These are phyloP conservation scores for Trifolium fragiferum DNA, from an alignment of 306 rosid genomes.

Conservation along the genomic window DNA sequence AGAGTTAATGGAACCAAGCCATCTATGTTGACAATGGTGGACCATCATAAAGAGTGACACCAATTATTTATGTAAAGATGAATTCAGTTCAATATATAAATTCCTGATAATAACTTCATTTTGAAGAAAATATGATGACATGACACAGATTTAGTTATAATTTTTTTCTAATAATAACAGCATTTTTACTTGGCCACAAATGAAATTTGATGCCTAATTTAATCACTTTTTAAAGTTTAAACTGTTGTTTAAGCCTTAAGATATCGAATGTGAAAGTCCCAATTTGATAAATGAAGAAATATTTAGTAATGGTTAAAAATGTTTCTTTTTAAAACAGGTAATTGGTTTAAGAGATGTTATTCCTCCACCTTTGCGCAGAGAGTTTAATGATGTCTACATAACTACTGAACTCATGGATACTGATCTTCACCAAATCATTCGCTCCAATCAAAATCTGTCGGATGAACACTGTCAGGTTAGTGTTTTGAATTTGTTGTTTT, in stretches of 20 bases:
- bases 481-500: not conserved
- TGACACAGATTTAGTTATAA: constrained; percentile 2
- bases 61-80: not conserved
- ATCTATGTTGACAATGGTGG: constrained; percentile 39
- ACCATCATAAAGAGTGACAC: constrained; percentile 16
- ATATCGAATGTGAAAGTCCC: not conserved
- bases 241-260: not conserved
- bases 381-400: constrained; percentile 86
- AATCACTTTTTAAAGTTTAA: constrained; percentile 6
- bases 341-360: constrained; percentile 80
- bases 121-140: constrained; percentile 22
- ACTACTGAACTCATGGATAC: constrained; percentile 92
- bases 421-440: constrained; percentile 96
- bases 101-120: not conserved
- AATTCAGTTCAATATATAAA: not conserved
- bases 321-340: constrained; percentile 63
- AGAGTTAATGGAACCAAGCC: constrained; percentile 22
- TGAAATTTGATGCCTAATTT: constrained; percentile 3
- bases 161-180: not conserved
- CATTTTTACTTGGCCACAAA: constrained; percentile 4
- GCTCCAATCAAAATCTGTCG: constrained; percentile 84
- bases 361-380: constrained; percentile 92
- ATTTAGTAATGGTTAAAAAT: constrained; percentile 29
- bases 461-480: constrained; percentile 96
- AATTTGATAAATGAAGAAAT: not conserved